Conservation (phyloP, 441 rosid species). For the Populus hybrid region DNA sequence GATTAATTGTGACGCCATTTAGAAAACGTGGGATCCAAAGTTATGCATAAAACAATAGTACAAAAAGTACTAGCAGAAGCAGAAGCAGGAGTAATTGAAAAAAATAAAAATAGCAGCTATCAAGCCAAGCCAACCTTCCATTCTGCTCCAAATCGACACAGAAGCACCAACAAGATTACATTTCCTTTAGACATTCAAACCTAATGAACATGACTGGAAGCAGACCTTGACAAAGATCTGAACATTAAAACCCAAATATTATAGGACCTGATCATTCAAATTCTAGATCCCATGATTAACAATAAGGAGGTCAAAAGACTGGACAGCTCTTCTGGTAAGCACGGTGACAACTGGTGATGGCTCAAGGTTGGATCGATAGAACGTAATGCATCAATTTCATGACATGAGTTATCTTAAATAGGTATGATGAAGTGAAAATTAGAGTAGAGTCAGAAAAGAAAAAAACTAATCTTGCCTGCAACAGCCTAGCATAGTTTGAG, state of each 20-base stretch:
- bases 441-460: neutral
- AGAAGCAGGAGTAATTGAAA: neutral
- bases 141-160: neutral
- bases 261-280: neutral
- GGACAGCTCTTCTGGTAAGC: neutral
- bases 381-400: neutral
- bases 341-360: neutral
- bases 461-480: conserved; percentile 43
- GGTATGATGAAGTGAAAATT: neutral
- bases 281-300: neutral
- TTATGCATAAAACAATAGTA: neutral
- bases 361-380: neutral
- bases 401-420: neutral
- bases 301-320: neutral
- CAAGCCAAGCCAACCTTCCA: neutral
- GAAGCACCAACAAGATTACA: neutral
- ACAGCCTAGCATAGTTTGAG: conserved; percentile 62
- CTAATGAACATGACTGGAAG: neutral
- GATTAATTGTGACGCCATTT: neutral
- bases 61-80: neutral
- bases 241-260: neutral
- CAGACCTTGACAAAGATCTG: neutral
- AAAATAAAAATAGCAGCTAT: too few relatives aligned
- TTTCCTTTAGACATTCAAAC: neutral
- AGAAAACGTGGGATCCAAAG: neutral